phyloP scores from a whole-genome alignment of 2,329 filamentous ascomycete genomes.

The Daldinia sp. region DNA sequence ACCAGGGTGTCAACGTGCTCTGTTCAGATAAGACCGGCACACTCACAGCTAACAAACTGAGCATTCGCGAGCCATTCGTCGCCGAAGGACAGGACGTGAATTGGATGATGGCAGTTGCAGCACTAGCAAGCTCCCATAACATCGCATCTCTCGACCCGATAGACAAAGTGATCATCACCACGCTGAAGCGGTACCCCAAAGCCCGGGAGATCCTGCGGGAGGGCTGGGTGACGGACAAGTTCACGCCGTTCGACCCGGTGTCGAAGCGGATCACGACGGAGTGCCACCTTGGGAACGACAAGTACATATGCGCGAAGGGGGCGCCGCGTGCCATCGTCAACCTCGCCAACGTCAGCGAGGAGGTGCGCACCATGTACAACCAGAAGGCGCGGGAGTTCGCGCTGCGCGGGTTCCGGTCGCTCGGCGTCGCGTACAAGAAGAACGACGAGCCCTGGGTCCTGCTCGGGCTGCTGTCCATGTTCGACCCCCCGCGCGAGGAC shows the following conservation, averaged over 20 bases:
- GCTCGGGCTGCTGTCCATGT: conserved; percentile 82
- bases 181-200: conserved; percentile 81
- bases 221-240: conserved; percentile 82
- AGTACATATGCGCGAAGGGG: conserved; percentile 80
- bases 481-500: conserved; percentile 82
- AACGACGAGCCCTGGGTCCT: conserved; percentile 80
- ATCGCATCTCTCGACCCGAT: conserved; percentile 83
- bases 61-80: conserved; percentile 81
- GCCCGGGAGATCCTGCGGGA: conserved; percentile 79
- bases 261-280: conserved; percentile 82
- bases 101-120: conserved; percentile 87
- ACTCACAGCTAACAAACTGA: conserved; percentile 79
- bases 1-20: conserved; percentile 76
- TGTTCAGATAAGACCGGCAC: conserved; percentile 88
- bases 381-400: conserved; percentile 81
- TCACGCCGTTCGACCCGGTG: conserved; percentile 82
- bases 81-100: conserved; percentile 82
- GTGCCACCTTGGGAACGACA: conserved; percentile 76
- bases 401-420: conserved; percentile 82
- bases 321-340: conserved; percentile 80
- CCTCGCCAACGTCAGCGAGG: conserved; percentile 74
- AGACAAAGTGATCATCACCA: conserved; percentile 82
- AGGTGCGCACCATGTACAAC: conserved; percentile 75
- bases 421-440: conserved; percentile 83
- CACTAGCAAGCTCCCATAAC: conserved; percentile 82